Base-by-base conservation (phyloP, 1,139 yeast genomes). In the Yamadazyma blattariae region DNA sequence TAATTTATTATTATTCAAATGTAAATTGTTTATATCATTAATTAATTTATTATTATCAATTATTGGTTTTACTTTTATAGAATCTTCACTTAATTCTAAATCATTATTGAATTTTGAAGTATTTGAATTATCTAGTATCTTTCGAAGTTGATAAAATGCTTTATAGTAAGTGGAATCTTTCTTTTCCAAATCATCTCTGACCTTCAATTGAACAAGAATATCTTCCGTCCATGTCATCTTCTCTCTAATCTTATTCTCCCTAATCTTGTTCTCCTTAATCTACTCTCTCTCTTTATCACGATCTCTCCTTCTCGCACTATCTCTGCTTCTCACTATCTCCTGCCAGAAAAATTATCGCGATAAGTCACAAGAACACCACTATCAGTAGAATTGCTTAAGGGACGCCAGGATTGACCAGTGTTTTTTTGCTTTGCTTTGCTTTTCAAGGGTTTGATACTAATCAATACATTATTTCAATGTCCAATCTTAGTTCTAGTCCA, bases 141-240 rank as follows among this genome's bases (percentile, higher is more conserved):
- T 48, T 36, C 54, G 40, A 35, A 64, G 37, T 34, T 55, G 60
- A 32, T 57, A 37, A 47, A 67, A 66, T 22, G 77, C 67, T 22
- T 46, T 41, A 44, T 51, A 64, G 41, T 61, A 64, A 23, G 49
- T 46, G 9, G 57, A 46, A 39, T 67, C 68, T 30, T 50, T 45
- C 44, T 59, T 50, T 45, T 68, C 73, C 24, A 53, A 39, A 11
- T 46, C 54, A 42, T 69, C 74, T 34, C 74, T 50, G 16, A 44
- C 34, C 14, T 45, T 40, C 22, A 68, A 51, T 33, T 54, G 34
- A 9, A 14, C 8, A 12, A 31, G 18, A 7, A 31, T 20, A 11
- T 16, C 15, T 19, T 31, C 25, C 3, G 20, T 25, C 13, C 12
- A 31, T 13, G 21, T 12, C 25, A 29, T 29, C 15, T 25, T n/a